Evolutionary conservation across 2,329 filamentous ascomycete species (phyloP).

Genomic region (Botryotinia calthae): DNA sequence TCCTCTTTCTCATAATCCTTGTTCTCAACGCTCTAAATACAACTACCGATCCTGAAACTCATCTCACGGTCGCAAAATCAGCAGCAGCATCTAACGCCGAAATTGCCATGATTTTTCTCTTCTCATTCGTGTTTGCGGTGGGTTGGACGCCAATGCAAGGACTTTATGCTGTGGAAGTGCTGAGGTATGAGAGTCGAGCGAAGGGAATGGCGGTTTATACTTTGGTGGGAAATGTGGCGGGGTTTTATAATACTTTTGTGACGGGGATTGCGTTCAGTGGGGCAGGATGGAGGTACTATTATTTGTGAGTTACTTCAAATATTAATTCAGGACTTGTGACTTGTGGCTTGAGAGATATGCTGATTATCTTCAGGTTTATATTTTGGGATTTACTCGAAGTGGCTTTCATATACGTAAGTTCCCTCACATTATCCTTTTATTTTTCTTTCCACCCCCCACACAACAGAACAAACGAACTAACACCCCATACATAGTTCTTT

Average conservation of each 20-base stretch:
- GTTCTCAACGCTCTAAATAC: constrained; percentile 49
- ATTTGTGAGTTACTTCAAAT: neutral
- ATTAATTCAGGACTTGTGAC: too few relatives aligned
- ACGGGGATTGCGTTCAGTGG: constrained; percentile 14
- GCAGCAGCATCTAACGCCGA: constrained; percentile 44
- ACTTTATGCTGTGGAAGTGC: constrained; percentile 50
- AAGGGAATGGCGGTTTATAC: constrained; percentile 19
- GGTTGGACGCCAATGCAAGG: constrained; percentile 51
- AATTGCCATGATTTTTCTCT: constrained; percentile 53
- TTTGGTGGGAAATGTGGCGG: constrained; percentile 12
- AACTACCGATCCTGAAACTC: constrained; percentile 37
- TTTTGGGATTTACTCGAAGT: constrained; percentile 19
- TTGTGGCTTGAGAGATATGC: neutral
- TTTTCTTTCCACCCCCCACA: too few relatives aligned
- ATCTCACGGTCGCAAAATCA: constrained; percentile 11
- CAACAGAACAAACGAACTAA: neutral
- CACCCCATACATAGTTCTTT: neutral
- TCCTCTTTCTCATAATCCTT: constrained; percentile 18
- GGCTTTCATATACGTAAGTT: constrained; percentile 12
- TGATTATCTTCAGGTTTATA: neutral
- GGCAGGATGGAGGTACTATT: constrained; percentile 18
- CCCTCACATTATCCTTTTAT: neutral
- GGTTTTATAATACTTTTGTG: constrained; percentile 20
- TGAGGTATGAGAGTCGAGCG: constrained; percentile 29
- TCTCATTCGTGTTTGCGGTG: constrained; percentile 51